Evolutionary conservation across 1,284 basidiomycete species (phyloP).

Genomic region (Leccinum huronense): DNA sequence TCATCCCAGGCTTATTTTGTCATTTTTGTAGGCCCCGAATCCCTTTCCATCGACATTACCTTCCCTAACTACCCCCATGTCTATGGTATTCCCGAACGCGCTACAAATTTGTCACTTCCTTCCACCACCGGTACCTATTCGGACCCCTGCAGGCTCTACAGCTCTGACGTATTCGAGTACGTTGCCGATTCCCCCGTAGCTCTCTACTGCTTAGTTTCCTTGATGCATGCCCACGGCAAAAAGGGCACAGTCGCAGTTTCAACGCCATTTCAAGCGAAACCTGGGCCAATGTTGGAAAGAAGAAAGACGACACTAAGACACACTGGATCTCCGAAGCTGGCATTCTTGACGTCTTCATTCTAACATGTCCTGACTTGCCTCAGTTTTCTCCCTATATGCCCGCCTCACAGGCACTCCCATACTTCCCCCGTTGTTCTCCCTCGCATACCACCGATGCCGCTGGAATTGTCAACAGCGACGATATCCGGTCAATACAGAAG

Average conservation of each 20-base stretch:
- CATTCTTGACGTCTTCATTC: constrained; percentile 90
- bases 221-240: constrained; percentile 89
- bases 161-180: constrained; percentile 98
- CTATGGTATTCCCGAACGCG: constrained; percentile 97
- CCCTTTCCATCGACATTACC: constrained; percentile 86
- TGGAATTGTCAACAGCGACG: constrained; percentile 97
- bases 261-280: constrained; percentile 90
- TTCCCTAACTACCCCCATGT: constrained; percentile 91
- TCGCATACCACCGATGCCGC: constrained; percentile 96
- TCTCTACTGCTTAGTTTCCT: constrained; percentile 88
- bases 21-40: constrained; percentile 76
- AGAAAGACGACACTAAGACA: constrained; percentile 55
- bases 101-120: constrained; percentile 86
- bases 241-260: constrained; percentile 89
- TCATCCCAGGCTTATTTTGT: constrained; percentile 3
- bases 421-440: constrained; percentile 87
- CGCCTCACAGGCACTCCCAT: constrained; percentile 82
- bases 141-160: constrained; percentile 95
- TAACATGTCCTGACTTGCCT: constrained; percentile 82
- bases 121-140: constrained; percentile 78
- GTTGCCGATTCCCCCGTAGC: constrained; percentile 88
- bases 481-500: constrained; percentile 84
- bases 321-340: constrained; percentile 99
- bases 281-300: constrained; percentile 86
- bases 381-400: constrained; percentile 86